These are phyloP conservation scores for Penicillium sp. DNA, from an alignment of 2,329 filamentous ascomycete genomes.

Conservation along the genomic window DNA sequence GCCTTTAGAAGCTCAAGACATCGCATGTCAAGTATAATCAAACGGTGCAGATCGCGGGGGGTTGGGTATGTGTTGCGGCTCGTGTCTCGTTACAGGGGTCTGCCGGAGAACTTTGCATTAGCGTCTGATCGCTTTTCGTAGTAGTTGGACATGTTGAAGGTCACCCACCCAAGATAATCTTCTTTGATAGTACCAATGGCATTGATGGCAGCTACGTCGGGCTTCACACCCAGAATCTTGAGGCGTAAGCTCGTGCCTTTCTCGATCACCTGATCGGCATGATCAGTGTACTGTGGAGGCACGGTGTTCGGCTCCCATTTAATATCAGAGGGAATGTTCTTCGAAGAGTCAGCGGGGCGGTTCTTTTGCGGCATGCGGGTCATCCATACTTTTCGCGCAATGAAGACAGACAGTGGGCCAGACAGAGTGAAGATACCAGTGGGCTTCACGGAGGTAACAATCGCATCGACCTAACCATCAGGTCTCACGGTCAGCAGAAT, in stretches of 20 bases:
- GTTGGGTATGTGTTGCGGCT: conserved; percentile 22
- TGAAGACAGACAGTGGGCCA: conserved; percentile 50
- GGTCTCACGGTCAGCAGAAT: conserved; percentile 27
- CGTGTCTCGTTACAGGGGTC: conserved; percentile 33
- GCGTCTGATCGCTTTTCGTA: conserved; percentile 1
- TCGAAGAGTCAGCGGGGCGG: conserved; percentile 13
- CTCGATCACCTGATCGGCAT: conserved; percentile 89
- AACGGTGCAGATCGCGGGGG: conserved; percentile 15
- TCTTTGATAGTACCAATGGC: conserved; percentile 97
- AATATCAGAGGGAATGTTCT: conserved; percentile 77
- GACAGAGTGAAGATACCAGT: conserved; percentile 70
- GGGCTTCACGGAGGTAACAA: conserved; percentile 85
- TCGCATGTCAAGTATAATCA: conserved; percentile 9
- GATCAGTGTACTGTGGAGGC: conserved; percentile 94
- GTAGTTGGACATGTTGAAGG: too few relatives aligned
- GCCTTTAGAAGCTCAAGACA: too few relatives aligned
- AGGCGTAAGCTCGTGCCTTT: conserved; percentile 89
- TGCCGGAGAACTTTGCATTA: conserved; percentile 17
- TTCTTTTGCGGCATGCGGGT: not conserved
- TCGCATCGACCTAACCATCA: conserved; percentile 75
- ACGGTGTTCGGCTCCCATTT: conserved; percentile 95
- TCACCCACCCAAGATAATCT: conserved; percentile 50
- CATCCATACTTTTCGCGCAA: conserved; percentile 65
- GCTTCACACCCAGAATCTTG: conserved; percentile 90
- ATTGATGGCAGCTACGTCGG: conserved; percentile 92